phyloP scores from a whole-genome alignment of 1,139 yeast species.

The Suhomyces chickasaworum region DNA sequence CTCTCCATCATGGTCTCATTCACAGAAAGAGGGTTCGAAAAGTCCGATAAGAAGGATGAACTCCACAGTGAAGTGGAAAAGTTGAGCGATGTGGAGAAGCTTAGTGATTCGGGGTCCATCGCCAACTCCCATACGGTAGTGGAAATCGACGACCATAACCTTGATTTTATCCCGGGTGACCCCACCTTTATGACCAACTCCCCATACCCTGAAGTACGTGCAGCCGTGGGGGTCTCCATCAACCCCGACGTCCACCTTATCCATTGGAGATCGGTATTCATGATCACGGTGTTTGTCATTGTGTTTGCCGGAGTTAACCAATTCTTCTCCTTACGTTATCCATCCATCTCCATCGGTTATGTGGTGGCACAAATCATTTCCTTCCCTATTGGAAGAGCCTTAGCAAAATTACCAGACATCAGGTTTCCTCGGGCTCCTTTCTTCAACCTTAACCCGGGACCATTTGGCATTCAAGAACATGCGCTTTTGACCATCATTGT shows the following conservation, averaged over 20 bases:
- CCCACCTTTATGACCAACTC: conserved; percentile 27
- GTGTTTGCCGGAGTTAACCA: conserved; percentile 28
- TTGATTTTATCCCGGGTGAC: conserved; percentile 29
- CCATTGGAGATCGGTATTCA: conserved; percentile 23
- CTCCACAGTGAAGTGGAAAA: conserved; percentile 9
- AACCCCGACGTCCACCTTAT: conserved; percentile 19
- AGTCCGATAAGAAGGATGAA: conserved; percentile 8
- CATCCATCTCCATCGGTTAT: conserved; percentile 25
- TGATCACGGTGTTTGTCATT: conserved; percentile 21
- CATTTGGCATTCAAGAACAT: conserved; percentile 25
- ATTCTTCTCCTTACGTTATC: conserved; percentile 28
- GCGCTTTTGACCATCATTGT: conserved; percentile 22
- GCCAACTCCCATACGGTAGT: conserved; percentile 7
- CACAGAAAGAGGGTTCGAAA: conserved; percentile 9
- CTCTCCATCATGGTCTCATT: conserved; percentile 5
- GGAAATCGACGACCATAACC: conserved; percentile 17
- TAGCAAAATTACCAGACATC: conserved; percentile 26
- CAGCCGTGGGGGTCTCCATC: conserved; percentile 20
- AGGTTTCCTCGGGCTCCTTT: conserved; percentile 21
- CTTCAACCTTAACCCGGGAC: conserved; percentile 41
- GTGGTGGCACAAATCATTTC: conserved; percentile 29
- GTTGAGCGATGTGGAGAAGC: conserved; percentile 9
- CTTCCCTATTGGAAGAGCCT: conserved; percentile 25
- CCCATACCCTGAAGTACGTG: conserved; percentile 28
- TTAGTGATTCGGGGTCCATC: conserved; percentile 7